Evolutionary conservation across 192 early-diverging fungal species (phyloP).

Genomic region (Chytriomyces sp.): DNA sequence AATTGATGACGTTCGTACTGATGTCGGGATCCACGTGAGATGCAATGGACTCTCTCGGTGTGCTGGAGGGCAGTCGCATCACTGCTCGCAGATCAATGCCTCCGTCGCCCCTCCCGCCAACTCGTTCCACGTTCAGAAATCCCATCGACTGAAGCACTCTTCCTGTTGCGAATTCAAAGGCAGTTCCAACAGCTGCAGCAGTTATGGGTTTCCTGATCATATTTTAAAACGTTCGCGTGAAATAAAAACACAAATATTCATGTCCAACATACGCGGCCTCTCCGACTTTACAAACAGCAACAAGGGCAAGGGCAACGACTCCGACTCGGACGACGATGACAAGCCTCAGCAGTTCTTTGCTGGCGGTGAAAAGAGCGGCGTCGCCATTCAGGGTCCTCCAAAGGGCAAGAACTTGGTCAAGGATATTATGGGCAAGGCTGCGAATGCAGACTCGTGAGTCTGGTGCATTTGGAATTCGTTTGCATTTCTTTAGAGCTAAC

Average conservation of each 20-base stretch:
- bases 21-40: too few relatives aligned
- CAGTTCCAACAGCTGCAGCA: not conserved
- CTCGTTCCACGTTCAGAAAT: not conserved
- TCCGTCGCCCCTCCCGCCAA: not conserved
- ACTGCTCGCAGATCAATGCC: not conserved
- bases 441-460: constrained; percentile 40
- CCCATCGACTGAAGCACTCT: not conserved
- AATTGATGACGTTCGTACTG: too few relatives aligned
- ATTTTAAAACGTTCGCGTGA: too few relatives aligned
- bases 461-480: too few relatives aligned
- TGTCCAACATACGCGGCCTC: constrained; percentile 25
- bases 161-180: not conserved
- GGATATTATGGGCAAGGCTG: constrained; percentile 79
- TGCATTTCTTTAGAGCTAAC: too few relatives aligned
- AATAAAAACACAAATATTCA: not conserved
- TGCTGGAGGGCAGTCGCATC: not conserved
- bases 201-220: not conserved
- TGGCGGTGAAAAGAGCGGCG: constrained; percentile 95
- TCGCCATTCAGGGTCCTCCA: constrained; percentile 47
- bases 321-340: constrained; percentile 14
- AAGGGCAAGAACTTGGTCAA: constrained; percentile 62
- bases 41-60: not conserved
- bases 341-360: constrained; percentile 71
- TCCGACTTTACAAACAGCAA: constrained; percentile 11
- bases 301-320: not conserved